phyloP scores from a whole-genome alignment of 441 rosid species.

The Populus hybrid region DNA sequence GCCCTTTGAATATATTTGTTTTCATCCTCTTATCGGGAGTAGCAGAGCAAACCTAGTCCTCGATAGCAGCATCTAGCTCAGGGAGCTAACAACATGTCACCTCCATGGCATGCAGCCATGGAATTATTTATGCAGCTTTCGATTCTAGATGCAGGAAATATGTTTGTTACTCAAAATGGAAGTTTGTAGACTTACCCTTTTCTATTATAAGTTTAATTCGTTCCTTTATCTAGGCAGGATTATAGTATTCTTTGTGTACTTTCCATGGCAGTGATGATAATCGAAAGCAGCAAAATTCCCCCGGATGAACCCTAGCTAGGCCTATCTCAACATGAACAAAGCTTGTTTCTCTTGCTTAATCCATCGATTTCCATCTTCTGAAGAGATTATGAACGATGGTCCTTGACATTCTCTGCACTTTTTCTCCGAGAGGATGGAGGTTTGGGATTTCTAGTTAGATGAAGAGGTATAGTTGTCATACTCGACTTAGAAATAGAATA shows the following conservation, averaged over 20 bases:
- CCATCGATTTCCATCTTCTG: background rate
- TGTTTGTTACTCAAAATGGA: conserved; percentile 19
- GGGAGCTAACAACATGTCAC: background rate
- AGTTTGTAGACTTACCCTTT: background rate
- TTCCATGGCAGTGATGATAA: background rate
- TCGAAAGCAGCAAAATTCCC: background rate
- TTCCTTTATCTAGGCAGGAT: background rate
- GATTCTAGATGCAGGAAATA: conserved; percentile 10
- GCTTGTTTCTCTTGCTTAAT: background rate
- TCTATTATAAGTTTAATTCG: background rate
- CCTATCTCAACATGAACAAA: background rate
- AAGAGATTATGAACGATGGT: background rate
- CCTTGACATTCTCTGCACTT: too few species aligned
- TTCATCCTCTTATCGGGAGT: background rate
- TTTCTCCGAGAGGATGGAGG: too few species aligned
- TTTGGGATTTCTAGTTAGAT: too few species aligned
- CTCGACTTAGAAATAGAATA: too few species aligned
- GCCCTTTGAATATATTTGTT: too few species aligned
- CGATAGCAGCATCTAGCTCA: background rate
- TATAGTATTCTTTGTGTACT: background rate
- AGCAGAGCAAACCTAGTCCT: background rate
- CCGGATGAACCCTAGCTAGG: background rate
- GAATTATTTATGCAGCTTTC: background rate
- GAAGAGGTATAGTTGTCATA: too few species aligned
- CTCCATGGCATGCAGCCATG: background rate